Percentiles rank a stretch among this genome's conserved stretches.
phyloP scores from a whole-genome alignment of 2,329 filamentous ascomycete genomes.

The Podosphaera xanthii region DNA sequence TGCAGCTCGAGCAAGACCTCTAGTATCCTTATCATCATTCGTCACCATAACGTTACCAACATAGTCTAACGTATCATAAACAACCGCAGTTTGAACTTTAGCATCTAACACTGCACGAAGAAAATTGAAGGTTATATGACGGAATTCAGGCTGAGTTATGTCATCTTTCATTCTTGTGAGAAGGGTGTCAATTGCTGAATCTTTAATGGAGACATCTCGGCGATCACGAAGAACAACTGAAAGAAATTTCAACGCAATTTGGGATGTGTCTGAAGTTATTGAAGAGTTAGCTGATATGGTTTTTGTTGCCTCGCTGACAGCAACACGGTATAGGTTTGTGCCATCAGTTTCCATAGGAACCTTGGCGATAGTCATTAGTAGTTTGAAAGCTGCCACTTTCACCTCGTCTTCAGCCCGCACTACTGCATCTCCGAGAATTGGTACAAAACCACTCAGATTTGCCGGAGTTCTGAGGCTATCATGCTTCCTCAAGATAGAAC shows the following conservation, averaged over 20 bases:
- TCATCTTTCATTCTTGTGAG: slow-evolving; percentile 67
- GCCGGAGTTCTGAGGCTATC: slow-evolving; percentile 54
- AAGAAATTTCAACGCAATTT: slow-evolving; percentile 73
- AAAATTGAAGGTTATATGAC: slow-evolving; percentile 89
- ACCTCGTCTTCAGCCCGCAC: slow-evolving; percentile 77
- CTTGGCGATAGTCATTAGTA: slow-evolving; percentile 69
- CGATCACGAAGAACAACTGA: slow-evolving; percentile 68
- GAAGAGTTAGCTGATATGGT: slow-evolving; percentile 54
- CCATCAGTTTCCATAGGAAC: slow-evolving; percentile 48
- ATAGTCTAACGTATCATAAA: slow-evolving; percentile 82
- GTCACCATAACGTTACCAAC: slow-evolving; percentile 86
- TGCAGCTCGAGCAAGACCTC: slow-evolving; percentile 67
- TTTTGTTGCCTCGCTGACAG: slow-evolving; percentile 65
- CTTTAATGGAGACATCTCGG: slow-evolving; percentile 50
- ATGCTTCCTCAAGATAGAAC: slow-evolving; percentile 69
- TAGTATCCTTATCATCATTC: slow-evolving; percentile 72
- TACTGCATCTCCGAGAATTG: slow-evolving; percentile 70
- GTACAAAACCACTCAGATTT: slow-evolving; percentile 70
- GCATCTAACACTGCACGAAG: slow-evolving; percentile 67
- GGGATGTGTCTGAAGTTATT: slow-evolving; percentile 63
- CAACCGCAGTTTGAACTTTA: slow-evolving; percentile 60
- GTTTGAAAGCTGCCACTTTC: slow-evolving; percentile 63
- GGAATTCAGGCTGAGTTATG: slow-evolving; percentile 74
- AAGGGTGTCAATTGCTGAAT: slow-evolving; percentile 61
- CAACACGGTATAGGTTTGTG: slow-evolving; percentile 45